These are phyloP conservation scores for Cystobasidium tubakii DNA, from an alignment of 768 basidiomycete species.

Conservation along the genomic window DNA sequence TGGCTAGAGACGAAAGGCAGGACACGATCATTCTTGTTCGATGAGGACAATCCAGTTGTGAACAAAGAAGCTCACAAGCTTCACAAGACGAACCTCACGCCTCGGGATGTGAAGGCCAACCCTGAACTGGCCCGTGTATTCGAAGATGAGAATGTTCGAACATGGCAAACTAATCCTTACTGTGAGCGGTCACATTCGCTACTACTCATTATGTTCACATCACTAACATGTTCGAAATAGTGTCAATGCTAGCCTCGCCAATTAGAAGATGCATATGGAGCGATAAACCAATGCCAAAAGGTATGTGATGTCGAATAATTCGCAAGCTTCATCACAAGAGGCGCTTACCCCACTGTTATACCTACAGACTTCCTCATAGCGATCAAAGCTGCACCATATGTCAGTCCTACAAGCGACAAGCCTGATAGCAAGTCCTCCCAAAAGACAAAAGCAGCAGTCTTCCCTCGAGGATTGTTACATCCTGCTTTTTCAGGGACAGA, in stretches of 20 bases:
- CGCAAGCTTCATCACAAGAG: no score
- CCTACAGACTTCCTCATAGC: constrained; percentile 33
- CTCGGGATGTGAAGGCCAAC: not conserved
- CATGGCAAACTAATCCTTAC: constrained; percentile 6
- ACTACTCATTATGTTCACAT: not conserved
- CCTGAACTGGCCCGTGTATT: not conserved
- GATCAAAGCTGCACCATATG: constrained; percentile 18
- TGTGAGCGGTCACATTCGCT: not conserved
- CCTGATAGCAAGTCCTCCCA: not conserved
- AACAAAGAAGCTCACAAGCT: constrained; percentile 11
- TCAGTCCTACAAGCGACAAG: not conserved
- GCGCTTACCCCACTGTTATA: no score
- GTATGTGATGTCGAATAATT: constrained; percentile 1
- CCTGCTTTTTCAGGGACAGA: not conserved
- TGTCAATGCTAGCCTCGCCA: constrained; percentile 24
- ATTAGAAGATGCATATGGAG: constrained; percentile 31
- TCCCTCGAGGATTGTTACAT: constrained; percentile 11
- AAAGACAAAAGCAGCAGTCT: not conserved
- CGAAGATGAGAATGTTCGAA: not conserved
- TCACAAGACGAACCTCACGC: not conserved
- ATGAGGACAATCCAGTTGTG: not conserved
- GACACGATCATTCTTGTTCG: constrained; percentile 3
- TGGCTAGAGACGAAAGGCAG: constrained; percentile 3
- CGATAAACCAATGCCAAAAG: constrained; percentile 10
- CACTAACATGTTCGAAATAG: not conserved